Evolutionary conservation across 2,329 filamentous ascomycete genomes (phyloP), one percentile per base, ranked within the genome.

Genomic region (Fusarium sp.): DNA sequence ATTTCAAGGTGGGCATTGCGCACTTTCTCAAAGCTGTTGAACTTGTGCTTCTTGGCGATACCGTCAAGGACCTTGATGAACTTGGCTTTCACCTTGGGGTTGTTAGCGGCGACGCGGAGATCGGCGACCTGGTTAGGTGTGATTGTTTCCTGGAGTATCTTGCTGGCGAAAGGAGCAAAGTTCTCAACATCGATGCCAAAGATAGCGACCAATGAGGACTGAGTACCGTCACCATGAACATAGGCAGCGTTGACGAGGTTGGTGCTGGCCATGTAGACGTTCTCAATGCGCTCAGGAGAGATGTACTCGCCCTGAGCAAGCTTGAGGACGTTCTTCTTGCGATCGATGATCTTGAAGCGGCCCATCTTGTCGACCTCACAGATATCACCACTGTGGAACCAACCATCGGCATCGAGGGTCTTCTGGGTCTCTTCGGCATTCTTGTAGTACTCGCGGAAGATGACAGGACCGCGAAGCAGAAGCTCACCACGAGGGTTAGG

Each of bases 301-400:
- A 99, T 94, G 83, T 99, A 99, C 84, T 99, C 96, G 80, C 96
- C 96, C 82, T 99, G 96, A 0, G 95, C 91, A 60, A 99, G 89
- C 88, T 99, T 99, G 79, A 99, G 90, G n/a, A 99, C 93, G 83
- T 98, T 98, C 92, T 99, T 99, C 83, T 94, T 92, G 76, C 96
- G 94, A 82, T 99, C 96, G 76, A 99, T 92, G 81, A 99, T 97
- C 82, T 89, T 91, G 85, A 98, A 92, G 67, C 95, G 93, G 69
- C 96, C 96, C 78, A 93, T 82, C 73, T 90, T 90, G 81, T 99
- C 96, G 27, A 99, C 86, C 71, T 91, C 89, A 78, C 90, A 93
- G 73, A 99, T 95, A 77, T 99, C 96, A 60, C 96, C 96, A 1
- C 94, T 98, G 80, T 93, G 92, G 88, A 99, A 98, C 96, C 96